Evolutionary conservation across 2,329 filamentous ascomycete genomes (phyloP).

Genomic region (Samsoniella hepiali): DNA sequence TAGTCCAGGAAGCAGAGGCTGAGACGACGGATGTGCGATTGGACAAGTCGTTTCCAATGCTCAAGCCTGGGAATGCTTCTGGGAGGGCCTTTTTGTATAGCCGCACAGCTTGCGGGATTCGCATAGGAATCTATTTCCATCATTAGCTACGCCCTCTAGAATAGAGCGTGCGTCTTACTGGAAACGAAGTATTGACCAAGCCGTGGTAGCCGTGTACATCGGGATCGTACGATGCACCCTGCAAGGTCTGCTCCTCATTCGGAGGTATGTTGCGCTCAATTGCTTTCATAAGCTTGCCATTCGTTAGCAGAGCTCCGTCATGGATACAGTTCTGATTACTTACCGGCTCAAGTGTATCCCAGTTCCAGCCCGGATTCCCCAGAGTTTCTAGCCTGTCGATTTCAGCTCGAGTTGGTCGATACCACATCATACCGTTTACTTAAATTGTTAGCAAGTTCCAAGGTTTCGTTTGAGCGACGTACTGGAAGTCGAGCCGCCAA

Average conservation of each 20-base stretch:
- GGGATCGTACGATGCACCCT: constrained; percentile 28
- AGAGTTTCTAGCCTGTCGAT: constrained; percentile 24
- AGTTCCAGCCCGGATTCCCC: constrained; percentile 31
- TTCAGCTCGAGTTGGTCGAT: constrained; percentile 24
- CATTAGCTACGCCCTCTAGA: neutral
- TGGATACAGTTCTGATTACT: constrained; percentile 20
- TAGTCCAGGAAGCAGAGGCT: constrained; percentile 26
- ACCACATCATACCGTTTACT: constrained; percentile 29
- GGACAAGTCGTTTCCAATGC: constrained; percentile 25
- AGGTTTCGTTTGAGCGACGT: neutral
- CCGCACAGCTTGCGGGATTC: constrained; percentile 23
- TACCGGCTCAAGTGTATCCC: constrained; percentile 31
- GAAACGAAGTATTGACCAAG: constrained; percentile 25
- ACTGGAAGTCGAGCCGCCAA: constrained; percentile 28
- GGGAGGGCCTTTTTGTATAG: constrained; percentile 25
- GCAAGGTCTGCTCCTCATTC: constrained; percentile 20
- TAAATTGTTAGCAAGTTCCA: neutral
- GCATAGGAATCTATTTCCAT: constrained; percentile 21
- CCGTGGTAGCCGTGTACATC: constrained; percentile 28
- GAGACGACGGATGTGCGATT: constrained; percentile 24
- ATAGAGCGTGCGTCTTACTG: constrained; percentile 17
- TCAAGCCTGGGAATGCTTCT: constrained; percentile 22
- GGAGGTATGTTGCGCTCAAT: constrained; percentile 25
- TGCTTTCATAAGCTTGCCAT: constrained; percentile 20
- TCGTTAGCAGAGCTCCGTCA: constrained; percentile 19